Percentiles rank a stretch among this genome's conserved stretches.
These are phyloP conservation scores for Samsoniella hepiali DNA, from an alignment of 2,329 filamentous ascomycete genomes.

Conservation along the genomic window DNA sequence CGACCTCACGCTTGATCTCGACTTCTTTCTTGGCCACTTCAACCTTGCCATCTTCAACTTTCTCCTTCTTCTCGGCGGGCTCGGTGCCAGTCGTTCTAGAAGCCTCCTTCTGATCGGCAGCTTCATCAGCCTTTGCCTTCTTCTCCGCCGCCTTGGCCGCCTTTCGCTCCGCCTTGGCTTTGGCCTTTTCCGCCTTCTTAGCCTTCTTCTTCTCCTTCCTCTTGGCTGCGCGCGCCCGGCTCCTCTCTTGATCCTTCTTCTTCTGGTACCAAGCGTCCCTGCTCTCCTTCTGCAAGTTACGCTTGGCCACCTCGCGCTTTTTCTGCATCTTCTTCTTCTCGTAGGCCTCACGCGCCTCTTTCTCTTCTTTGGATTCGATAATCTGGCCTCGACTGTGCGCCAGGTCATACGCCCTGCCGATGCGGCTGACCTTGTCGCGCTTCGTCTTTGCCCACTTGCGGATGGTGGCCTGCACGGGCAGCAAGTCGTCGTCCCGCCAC, in stretches of 20 bases:
- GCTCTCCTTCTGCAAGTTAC: conserved; percentile 32
- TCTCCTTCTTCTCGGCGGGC: conserved; percentile 30
- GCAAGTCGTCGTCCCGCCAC: conserved; percentile 48
- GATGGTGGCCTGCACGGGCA: conserved; percentile 63
- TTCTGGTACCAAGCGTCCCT: conserved; percentile 36
- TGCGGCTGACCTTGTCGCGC: conserved; percentile 68
- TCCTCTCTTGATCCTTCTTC: conserved; percentile 37
- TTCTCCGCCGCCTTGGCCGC: background rate
- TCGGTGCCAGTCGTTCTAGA: conserved; percentile 18
- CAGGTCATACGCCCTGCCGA: conserved; percentile 68
- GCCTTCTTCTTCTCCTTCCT: conserved; percentile 69
- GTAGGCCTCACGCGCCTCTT: conserved; percentile 43
- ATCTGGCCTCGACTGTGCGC: conserved; percentile 63
- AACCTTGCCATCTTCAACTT: conserved; percentile 26
- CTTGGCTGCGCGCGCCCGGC: conserved; percentile 35
- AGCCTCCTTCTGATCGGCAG: conserved; percentile 27
- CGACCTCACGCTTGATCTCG: background rate
- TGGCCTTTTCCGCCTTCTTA: conserved; percentile 19
- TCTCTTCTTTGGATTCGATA: conserved; percentile 47
- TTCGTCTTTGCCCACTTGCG: conserved; percentile 54
- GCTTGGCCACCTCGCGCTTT: conserved; percentile 40
- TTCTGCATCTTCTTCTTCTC: conserved; percentile 26
- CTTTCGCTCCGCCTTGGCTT: background rate
- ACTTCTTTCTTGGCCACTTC: conserved; percentile 28
- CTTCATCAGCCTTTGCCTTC: conserved; percentile 13